Evolutionary conservation across 306 rosid genomes (phyloP).

Genomic region (Senna tora): DNA sequence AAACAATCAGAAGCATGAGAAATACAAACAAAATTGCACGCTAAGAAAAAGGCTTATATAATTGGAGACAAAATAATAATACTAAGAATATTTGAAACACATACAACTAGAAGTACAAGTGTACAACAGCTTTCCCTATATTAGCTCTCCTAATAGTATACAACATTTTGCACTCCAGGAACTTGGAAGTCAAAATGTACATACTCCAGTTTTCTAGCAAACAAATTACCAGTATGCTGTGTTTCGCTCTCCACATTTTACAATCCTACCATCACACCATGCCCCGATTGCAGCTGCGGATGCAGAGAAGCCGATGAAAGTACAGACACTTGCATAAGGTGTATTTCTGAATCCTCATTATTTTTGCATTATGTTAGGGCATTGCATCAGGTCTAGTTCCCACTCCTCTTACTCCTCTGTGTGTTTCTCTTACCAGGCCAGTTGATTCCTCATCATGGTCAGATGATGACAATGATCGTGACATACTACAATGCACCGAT

Average conservation of each 20-base stretch:
- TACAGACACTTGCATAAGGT: constrained; percentile 57
- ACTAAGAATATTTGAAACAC: neutral
- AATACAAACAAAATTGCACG: constrained; percentile 16
- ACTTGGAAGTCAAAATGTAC: constrained; percentile 81
- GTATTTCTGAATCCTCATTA: constrained; percentile 8
- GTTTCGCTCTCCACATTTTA: constrained; percentile 85
- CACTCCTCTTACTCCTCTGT: constrained; percentile 18
- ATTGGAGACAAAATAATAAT: neutral
- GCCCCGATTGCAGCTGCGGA: constrained; percentile 73
- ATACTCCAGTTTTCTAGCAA: constrained; percentile 68
- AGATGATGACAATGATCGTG: neutral
- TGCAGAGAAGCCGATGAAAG: constrained; percentile 56
- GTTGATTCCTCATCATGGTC: constrained; percentile 25
- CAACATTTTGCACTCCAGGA: constrained; percentile 51
- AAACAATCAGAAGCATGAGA: neutral
- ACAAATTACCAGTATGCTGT: constrained; percentile 62
- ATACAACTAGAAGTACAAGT: neutral
- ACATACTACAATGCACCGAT: constrained; percentile 55
- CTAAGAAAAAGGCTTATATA: constrained; percentile 7
- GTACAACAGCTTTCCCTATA: neutral
- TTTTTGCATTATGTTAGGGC: neutral
- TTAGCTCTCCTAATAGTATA: constrained; percentile 30
- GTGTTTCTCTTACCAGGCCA: constrained; percentile 44
- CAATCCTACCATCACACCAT: constrained; percentile 62
- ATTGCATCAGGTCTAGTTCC: neutral